These are phyloP conservation scores for Starmerella gropengiesseri DNA, from an alignment of 805 yeast species.

Conservation along the genomic window DNA sequence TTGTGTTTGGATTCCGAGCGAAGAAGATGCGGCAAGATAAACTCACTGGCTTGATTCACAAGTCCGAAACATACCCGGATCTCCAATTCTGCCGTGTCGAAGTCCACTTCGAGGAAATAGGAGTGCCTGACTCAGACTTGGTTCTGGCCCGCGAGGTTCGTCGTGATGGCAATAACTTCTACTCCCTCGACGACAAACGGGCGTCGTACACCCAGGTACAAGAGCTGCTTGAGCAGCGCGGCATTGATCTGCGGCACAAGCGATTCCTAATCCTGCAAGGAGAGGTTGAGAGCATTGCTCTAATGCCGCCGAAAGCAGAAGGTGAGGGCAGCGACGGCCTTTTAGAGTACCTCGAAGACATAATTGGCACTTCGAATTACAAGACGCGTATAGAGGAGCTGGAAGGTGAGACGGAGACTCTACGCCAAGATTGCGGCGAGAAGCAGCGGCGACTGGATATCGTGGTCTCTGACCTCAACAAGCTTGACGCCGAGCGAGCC, in stretches of 20 bases:
- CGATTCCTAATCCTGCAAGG: slow-evolving; percentile 92
- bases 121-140: slow-evolving; percentile 46
- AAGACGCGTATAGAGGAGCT: slow-evolving; percentile 64
- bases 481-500: slow-evolving; percentile 52
- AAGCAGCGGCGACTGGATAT: slow-evolving; percentile 69
- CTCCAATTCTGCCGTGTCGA: slow-evolving; percentile 78
- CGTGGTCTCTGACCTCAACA: slow-evolving; percentile 61
- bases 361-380: slow-evolving; percentile 85
- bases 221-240: slow-evolving; percentile 57
- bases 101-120: slow-evolving; percentile 55
- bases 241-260: slow-evolving; percentile 90
- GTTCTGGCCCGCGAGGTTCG: slow-evolving; percentile 73
- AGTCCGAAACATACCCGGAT: slow-evolving; percentile 61
- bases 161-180: slow-evolving; percentile 42
- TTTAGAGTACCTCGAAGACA: slow-evolving; percentile 88
- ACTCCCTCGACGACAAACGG: slow-evolving; percentile 57
- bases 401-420: slow-evolving; percentile 49
- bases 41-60: slow-evolving; percentile 84
- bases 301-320: slow-evolving; percentile 97
- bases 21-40: slow-evolving; percentile 94
- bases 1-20: slow-evolving; percentile 95
- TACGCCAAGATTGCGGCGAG: slow-evolving; percentile 70
- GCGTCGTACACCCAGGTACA: slow-evolving; percentile 76
- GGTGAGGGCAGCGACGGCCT: slow-evolving; percentile 85
- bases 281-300: slow-evolving; percentile 96